phyloP scores from a whole-genome alignment of 208 protist species.

The Blechomonas ayalai region DNA sequence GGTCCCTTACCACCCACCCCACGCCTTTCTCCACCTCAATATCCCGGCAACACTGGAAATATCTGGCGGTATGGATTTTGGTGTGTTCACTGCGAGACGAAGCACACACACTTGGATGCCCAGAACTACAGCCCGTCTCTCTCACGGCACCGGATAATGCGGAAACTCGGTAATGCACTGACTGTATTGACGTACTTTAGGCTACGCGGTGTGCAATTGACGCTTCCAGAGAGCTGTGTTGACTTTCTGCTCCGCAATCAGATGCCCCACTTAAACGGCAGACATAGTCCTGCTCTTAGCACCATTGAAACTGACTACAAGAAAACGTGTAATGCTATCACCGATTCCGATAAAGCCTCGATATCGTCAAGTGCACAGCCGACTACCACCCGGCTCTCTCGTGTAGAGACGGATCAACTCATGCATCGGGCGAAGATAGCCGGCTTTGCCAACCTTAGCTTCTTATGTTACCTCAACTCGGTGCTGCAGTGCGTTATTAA shows the following conservation, averaged over 20 bases:
- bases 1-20: no score
- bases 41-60: not conserved
- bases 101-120: not conserved
- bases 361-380: no score
- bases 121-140: not conserved
- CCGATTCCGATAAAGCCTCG: no score
- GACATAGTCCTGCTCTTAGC: no score
- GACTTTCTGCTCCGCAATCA: no score
- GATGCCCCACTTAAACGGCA: no score
- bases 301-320: no score
- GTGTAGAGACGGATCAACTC: conserved; percentile 30
- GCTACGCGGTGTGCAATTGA: conserved; percentile 1
- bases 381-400: conserved; percentile 22
- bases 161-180: conserved; percentile 1
- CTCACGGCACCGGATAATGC: not conserved
- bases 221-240: no score
- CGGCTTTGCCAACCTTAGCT: conserved; percentile 86
- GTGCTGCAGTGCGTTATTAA: conserved; percentile 92
- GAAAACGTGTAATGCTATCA: no score
- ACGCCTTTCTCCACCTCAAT: not conserved
- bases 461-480: conserved; percentile 96
- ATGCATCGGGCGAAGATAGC: conserved; percentile 38
- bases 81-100: conserved; percentile 6
- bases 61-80: conserved; percentile 7
- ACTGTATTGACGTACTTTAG: conserved; percentile 1